Evolutionary conservation across 108 stramenopile species (phyloP).

Genomic region (Schizochytrium sp.): DNA sequence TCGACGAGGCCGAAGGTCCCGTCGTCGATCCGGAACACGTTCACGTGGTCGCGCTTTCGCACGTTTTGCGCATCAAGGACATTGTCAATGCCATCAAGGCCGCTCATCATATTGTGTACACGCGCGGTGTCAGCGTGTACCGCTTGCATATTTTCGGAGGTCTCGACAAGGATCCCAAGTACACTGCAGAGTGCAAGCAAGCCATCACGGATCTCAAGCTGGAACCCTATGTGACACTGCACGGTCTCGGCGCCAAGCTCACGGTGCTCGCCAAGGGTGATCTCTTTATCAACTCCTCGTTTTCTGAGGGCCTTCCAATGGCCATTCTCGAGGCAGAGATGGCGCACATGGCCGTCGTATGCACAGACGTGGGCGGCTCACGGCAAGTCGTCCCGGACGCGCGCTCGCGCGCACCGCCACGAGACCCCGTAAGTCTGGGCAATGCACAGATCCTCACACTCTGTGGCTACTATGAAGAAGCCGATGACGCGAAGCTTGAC

Average conservation of each 20-base stretch:
- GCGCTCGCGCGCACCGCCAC: background rate
- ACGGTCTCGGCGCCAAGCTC: background rate
- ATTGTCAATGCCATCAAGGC: background rate
- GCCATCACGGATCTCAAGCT: background rate
- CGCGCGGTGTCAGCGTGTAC: background rate
- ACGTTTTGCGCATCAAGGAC: constrained; percentile 8
- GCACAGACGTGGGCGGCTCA: constrained; percentile 13
- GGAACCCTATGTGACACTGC: background rate
- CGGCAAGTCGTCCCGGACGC: background rate
- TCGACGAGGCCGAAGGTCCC: background rate
- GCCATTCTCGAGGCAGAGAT: constrained; percentile 8
- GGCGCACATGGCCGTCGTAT: background rate
- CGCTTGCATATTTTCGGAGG: constrained; percentile 5
- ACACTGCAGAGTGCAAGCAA: background rate
- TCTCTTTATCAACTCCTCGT: background rate
- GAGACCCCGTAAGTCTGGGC: background rate
- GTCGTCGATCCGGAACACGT: background rate
- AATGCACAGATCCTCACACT: background rate
- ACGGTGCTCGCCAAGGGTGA: background rate
- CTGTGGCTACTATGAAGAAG: background rate
- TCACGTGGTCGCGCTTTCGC: background rate
- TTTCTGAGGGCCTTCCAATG: background rate
- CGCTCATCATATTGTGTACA: background rate
- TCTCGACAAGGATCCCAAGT: constrained; percentile 14
- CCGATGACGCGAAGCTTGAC: background rate